Evolutionary conservation across 2,329 filamentous ascomycete genomes (phyloP), one percentile per base, ranked within the genome.

Genomic region (Volutella citrinella): DNA sequence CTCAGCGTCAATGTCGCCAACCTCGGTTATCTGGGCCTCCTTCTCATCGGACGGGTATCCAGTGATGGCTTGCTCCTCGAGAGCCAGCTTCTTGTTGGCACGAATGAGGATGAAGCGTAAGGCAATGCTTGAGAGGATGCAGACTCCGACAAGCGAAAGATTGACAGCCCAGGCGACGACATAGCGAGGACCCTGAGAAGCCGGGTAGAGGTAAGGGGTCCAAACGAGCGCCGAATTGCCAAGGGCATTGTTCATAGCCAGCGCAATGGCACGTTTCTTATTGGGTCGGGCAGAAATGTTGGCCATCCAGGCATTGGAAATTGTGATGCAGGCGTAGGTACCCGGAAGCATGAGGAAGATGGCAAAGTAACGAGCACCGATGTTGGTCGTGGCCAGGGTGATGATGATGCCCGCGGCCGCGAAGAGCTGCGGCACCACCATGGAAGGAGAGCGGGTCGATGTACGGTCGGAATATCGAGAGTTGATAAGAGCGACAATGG

Each of bases 391-490:
- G 5, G 42, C 36, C 32, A 48, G 35, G 7, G 38, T 42, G 32
- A 46, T 45, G 8, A 43, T 33, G 11, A 43, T 40, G 6, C 40
- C 40, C 3, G 23, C 30, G 5, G n/a, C n/a, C n/a, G n/a, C n/a
- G n/a, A n/a, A n/a, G n/a, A n/a, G n/a, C n/a, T n/a, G n/a, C n/a
- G n/a, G n/a, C n/a, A n/a, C n/a, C n/a, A n/a, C n/a, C n/a, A n/a
- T n/a, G n/a, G n/a, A n/a, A n/a, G n/a, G n/a, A n/a, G n/a, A n/a
- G n/a, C n/a, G n/a, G n/a, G n/a, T n/a, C n/a, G n/a, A n/a, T n/a
- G 45, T 54, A 14, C 48, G 40, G 36, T 58, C 55, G 10, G 52
- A 54, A 38, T 55, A 48, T 52, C 54, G 55, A 6, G 52, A 51
- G 30, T 55, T 57, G 40, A 46, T 46, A 5, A 57, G 42, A 18